Percentiles rank a stretch among this genome's conserved stretches.
Conservation (phyloP, 2,329 filamentous ascomycete species). For the Pseudogymnoascus sp. region DNA sequence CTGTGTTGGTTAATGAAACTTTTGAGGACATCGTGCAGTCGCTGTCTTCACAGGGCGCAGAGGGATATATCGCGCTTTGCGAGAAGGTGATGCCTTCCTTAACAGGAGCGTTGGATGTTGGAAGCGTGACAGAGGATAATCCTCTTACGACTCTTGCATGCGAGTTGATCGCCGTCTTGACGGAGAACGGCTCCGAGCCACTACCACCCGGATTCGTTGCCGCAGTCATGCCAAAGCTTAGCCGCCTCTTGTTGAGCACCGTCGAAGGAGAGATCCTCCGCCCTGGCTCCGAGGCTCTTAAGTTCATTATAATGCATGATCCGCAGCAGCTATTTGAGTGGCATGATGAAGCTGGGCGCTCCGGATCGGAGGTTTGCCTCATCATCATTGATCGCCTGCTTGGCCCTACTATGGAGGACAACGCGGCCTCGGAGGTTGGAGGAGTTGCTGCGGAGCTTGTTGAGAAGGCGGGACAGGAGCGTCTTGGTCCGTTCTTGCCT, state of each 20-base stretch:
- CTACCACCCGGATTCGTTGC: slow-evolving; percentile 81
- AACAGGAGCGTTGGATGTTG: slow-evolving; percentile 83
- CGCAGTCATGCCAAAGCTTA: slow-evolving; percentile 80
- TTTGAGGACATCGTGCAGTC: slow-evolving; percentile 79
- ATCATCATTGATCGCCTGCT: slow-evolving; percentile 89
- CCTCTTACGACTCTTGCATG: slow-evolving; percentile 80
- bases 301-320: slow-evolving; percentile 85
- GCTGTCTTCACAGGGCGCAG: slow-evolving; percentile 56
- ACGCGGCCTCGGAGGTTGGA: slow-evolving; percentile 91
- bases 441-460: slow-evolving; percentile 90
- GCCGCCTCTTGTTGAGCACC: slow-evolving; percentile 72
- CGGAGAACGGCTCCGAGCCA: slow-evolving; percentile 76
- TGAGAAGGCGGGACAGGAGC: slow-evolving; percentile 87
- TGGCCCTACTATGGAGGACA: slow-evolving; percentile 77
- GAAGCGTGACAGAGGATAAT: slow-evolving; percentile 76
- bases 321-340: slow-evolving; percentile 84
- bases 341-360: slow-evolving; percentile 72
- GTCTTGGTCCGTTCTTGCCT: slow-evolving; percentile 81
- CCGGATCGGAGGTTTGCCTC: slow-evolving; percentile 80
- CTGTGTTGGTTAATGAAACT: slow-evolving; percentile 77
- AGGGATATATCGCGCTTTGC: slow-evolving; percentile 72
- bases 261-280: slow-evolving; percentile 84
- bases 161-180: slow-evolving; percentile 73
- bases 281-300: slow-evolving; percentile 77
- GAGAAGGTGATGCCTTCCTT: slow-evolving; percentile 80